Evolutionary conservation across 768 basidiomycete species (phyloP).

Genomic region (Lanmaoa pseudosensibilis): DNA sequence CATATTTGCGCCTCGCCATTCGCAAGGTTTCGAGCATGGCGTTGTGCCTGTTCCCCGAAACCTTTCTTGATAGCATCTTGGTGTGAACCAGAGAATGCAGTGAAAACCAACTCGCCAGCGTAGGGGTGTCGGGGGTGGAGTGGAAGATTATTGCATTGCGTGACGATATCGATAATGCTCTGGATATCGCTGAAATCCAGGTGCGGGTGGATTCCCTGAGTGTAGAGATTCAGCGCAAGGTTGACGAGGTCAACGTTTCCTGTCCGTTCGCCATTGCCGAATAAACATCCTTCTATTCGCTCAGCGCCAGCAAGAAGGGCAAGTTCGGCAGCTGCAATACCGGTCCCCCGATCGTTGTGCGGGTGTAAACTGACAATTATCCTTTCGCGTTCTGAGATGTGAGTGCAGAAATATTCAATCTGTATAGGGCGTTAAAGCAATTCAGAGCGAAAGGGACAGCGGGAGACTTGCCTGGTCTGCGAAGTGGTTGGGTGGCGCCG

Average conservation of each 20-base stretch:
- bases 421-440: slow-evolving; percentile 33
- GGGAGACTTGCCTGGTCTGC: slow-evolving; percentile 80
- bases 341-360: slow-evolving; percentile 97
- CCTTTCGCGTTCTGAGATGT: slow-evolving; percentile 87
- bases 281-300: slow-evolving; percentile 94
- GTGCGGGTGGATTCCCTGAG: slow-evolving; percentile 88
- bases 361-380: slow-evolving; percentile 90
- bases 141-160: slow-evolving; percentile 94
- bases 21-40: slow-evolving; percentile 60
- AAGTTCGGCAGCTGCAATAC: slow-evolving; percentile 90
- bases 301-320: slow-evolving; percentile 94
- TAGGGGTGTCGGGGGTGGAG: too few species aligned
- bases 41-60: slow-evolving; percentile 76
- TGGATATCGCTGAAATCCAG: slow-evolving; percentile 94
- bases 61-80: slow-evolving; percentile 99
- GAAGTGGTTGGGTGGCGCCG: slow-evolving; percentile 98
- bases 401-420: slow-evolving; percentile 92
- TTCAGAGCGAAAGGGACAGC: background rate
- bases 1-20: slow-evolving; percentile 66
- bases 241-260: slow-evolving; percentile 98
- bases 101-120: too few species aligned
- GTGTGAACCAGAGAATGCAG: slow-evolving; percentile 97
- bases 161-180: slow-evolving; percentile 87
- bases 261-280: slow-evolving; percentile 98
- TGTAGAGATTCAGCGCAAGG: slow-evolving; percentile 93